Base-by-base conservation (phyloP, 352 stramenopile species). In the Globisporangium parvum region DNA sequence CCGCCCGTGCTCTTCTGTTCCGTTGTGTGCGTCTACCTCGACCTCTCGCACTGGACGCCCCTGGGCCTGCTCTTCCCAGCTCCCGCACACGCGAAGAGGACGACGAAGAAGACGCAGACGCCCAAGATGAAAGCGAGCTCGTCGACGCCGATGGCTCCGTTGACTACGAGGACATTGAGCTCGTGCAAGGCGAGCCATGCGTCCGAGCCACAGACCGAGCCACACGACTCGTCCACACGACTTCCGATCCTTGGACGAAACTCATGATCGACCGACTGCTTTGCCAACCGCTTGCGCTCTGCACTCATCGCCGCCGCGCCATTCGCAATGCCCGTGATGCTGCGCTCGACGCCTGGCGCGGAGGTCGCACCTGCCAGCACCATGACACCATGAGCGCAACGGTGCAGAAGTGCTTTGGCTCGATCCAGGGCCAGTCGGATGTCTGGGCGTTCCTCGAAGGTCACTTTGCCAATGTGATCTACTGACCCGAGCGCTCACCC, bases 361-460 rank as follows among this genome's bases (percentile, higher is more conserved):
- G 55, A 45, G 2, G 35, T 56, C 15, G 56, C 53, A n/a, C 31
- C 20, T 21, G 1, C 26, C n/a, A 24, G 45, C n/a, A n/a, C n/a
- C n/a, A n/a, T n/a, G n/a, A n/a, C n/a, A 42, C 44, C 6, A 49
- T 57, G 47, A 33, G 28, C 28, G 28, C 54, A 41, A 51, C 60
- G 2, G 57, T 62, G 5, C 73, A 74, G 28, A 77, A 79, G 50
- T 71, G 61, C 33, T 85, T 88, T 55, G 59, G 51, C 18, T 62
- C 53, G 12, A 85, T 91, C 52, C 76, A 82, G 28, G 75, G 85
- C 39, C 67, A 84, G 42, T 57, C 58, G 0, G 77, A 91, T 21
- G 66, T 85, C 42, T 88, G 73, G 72, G 67, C 69, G 14, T 91
- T 87, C 60, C 60, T 91, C 24, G 58, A 83, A 33, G 80, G 76